A percentile compares a stretch with the other conserved stretches of the same genome.
Evolutionary conservation across 2,329 filamentous ascomycete genomes (phyloP).

Genomic region (Catunica adiposa): DNA sequence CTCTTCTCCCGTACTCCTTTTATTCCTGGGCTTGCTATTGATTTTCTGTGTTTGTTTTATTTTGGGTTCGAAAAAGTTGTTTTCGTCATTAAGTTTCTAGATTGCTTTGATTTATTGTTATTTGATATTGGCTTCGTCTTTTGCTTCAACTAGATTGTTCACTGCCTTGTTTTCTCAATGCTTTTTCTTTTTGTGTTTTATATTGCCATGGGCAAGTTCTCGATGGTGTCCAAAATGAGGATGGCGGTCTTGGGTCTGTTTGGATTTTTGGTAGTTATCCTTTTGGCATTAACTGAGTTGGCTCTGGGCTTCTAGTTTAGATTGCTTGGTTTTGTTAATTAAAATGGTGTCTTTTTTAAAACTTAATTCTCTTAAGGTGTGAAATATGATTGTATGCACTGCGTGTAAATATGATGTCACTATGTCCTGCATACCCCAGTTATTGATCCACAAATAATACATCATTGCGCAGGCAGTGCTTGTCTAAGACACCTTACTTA

Average conservation of each 20-base stretch:
- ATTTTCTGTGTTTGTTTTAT: not conserved
- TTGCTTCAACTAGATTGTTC: conserved; percentile 1
- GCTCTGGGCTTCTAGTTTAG: not conserved
- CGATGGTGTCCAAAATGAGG: not conserved
- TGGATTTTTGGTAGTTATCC: not conserved
- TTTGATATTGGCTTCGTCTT: not conserved
- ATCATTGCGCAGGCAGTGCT: too few species aligned
- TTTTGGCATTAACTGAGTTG: not conserved
- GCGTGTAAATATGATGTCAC: not conserved
- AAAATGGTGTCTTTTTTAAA: too few species aligned
- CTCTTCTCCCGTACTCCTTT: conserved; percentile 1
- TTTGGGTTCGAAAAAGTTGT: conserved; percentile 1
- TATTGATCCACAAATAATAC: not conserved
- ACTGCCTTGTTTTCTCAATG: not conserved
- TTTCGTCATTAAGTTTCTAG: not conserved
- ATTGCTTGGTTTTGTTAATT: not conserved
- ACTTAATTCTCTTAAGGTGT: too few species aligned
- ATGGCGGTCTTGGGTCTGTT: not conserved
- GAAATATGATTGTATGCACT: too few species aligned
- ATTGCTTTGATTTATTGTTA: conserved; percentile 2
- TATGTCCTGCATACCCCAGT: too few species aligned
- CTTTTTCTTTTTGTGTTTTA: not conserved
- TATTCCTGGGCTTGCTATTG: not conserved
- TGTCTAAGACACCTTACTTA: too few species aligned
- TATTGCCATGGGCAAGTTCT: not conserved